Evolutionary conservation across 208 protist species (phyloP), one percentile per base, ranked within the genome.

Genomic region (Acanthamoeba comandoni): DNA sequence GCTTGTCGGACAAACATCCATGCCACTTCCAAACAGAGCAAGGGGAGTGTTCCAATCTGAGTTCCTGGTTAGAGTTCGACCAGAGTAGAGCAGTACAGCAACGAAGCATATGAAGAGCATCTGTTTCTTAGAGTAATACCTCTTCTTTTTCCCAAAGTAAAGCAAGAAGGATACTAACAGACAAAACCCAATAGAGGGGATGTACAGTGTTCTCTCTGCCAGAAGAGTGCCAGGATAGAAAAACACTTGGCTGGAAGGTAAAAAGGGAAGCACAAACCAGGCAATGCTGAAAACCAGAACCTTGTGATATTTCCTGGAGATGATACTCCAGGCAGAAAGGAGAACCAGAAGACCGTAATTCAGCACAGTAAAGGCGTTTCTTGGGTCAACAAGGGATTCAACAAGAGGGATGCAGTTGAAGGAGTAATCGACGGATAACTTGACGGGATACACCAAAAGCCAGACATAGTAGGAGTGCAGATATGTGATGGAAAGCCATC

Each of bases 351-450:
- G n/a, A n/a, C n/a, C n/a, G 94, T 55, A 31, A 94, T 64, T 92
- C 17, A 48, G 92, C 80, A 95, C 90, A 5, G 51, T 8, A 12
- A 92, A 65, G 92, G 97, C 95, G 0, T 62, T 24, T 24, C 75
- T 49, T 4, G 24, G 75, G 29, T 84, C 75, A 29, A 2, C 9
- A 17, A 95, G 22, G 49, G 62, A 84, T 19, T 85, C 35, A 55
- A 97, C 52, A 24, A 95, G 86, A 12, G 96, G 96, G 19, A 98
- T 95, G 91, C 96, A 97, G 87, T 97, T 96, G 92, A 96, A 97
- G 69, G 94, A 96, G 92, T 98, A 98, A 93, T 98, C 97, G 73
- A 93, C 96, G 86, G 94, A 97, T 67, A 98, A 79, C n/a, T 85
- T 73, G 2, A 87, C 94, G 4, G 97, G 97, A 57, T 95, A 96